Conservation (phyloP, 2,329 filamentous ascomycete species). For the Leptographium procerum region DNA sequence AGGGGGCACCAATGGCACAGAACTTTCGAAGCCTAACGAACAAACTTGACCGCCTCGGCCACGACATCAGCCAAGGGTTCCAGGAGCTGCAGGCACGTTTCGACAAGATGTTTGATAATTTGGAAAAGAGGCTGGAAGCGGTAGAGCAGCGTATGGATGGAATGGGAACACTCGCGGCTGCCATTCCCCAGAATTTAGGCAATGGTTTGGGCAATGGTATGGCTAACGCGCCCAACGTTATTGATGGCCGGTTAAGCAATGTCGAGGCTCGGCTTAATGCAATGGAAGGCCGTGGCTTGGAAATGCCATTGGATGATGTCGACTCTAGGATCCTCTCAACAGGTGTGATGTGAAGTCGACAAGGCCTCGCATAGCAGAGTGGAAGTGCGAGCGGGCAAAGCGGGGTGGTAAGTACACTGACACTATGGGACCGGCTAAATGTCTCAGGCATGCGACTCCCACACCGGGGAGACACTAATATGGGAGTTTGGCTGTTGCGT, state of each 20-base stretch:
- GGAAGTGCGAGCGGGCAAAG: background rate
- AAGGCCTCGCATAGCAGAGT: background rate
- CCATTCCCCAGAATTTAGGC: constrained; percentile 14
- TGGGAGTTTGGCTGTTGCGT: background rate
- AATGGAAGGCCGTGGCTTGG: constrained; percentile 25
- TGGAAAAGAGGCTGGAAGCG: constrained; percentile 44
- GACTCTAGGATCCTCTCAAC: constrained; percentile 24
- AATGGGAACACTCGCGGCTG: constrained; percentile 4
- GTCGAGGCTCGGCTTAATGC: constrained; percentile 26
- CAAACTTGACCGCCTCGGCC: constrained; percentile 47
- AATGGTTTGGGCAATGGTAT: constrained; percentile 18
- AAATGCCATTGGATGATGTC: constrained; percentile 27
- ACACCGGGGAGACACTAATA: background rate
- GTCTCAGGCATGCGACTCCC: background rate
- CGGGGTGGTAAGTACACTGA: background rate
- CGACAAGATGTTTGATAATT: constrained; percentile 35
- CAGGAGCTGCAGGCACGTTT: constrained; percentile 38
- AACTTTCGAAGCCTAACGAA: constrained; percentile 46
- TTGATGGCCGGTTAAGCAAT: constrained; percentile 19
- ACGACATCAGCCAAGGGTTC: constrained; percentile 44
- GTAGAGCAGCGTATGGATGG: constrained; percentile 29
- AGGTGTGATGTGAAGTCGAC: constrained; percentile 20
- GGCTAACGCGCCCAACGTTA: constrained; percentile 13
- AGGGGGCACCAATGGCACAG: constrained; percentile 46
- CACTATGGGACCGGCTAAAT: background rate